Evolutionary conservation across 73 alveolate species (phyloP).

Genomic region (Paramecium bursaria): DNA sequence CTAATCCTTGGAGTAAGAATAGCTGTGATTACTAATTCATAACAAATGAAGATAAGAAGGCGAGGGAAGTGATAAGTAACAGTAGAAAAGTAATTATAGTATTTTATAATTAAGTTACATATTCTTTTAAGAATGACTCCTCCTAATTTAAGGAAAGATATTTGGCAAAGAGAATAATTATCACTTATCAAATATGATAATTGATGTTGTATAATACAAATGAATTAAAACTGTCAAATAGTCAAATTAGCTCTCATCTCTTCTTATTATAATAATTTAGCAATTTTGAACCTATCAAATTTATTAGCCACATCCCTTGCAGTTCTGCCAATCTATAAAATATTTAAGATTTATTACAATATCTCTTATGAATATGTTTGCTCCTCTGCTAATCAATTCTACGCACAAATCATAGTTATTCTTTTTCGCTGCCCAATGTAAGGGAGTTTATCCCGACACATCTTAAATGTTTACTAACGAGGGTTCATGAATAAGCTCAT

Average conservation of each 20-base stretch:
- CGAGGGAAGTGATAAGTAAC: background rate
- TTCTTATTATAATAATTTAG: constrained; percentile 18
- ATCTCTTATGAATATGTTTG: constrained; percentile 18
- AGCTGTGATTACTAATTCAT: background rate
- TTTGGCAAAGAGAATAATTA: constrained; percentile 52
- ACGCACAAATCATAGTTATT: constrained; percentile 31
- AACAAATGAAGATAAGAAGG: constrained; percentile 3
- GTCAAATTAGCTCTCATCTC: too few relatives aligned
- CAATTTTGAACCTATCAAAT: background rate
- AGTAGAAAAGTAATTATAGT: background rate
- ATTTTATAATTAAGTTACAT: background rate
- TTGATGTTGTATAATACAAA: too few relatives aligned
- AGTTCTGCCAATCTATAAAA: constrained; percentile 15
- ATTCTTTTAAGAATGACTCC: constrained; percentile 57
- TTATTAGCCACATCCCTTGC: constrained; percentile 24
- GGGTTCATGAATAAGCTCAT: background rate
- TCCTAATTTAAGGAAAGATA: constrained; percentile 11
- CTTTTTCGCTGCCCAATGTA: constrained; percentile 45
- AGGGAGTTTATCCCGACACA: constrained; percentile 32
- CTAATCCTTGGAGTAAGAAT: constrained; percentile 53
- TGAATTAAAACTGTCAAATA: too few relatives aligned
- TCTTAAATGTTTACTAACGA: background rate
- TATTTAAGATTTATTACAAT: background rate
- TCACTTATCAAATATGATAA: too few relatives aligned
- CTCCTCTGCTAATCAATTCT: background rate